These are phyloP conservation scores for Haplosporangium sp. DNA, from an alignment of 371 early-diverging fungal species.

Conservation along the genomic window DNA sequence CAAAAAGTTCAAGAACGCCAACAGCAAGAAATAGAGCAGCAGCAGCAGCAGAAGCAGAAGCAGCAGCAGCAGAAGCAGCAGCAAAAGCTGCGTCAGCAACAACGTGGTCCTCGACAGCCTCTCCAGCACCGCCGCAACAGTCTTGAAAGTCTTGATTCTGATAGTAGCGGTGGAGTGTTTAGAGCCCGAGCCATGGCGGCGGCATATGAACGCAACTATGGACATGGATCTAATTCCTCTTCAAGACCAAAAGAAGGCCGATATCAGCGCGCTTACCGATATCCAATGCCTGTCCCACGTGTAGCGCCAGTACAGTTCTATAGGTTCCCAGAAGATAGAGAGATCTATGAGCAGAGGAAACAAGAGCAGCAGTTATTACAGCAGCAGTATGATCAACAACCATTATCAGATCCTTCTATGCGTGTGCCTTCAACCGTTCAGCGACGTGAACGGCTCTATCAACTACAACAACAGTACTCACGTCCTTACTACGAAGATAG, in stretches of 20 bases:
- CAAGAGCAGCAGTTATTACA: conserved; percentile 12
- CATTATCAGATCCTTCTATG: background rate
- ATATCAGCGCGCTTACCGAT: conserved; percentile 31
- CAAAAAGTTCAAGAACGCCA: conserved; percentile 18
- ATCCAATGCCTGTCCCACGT: conserved; percentile 32
- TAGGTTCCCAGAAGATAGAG: conserved; percentile 41
- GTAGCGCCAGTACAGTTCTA: conserved; percentile 30
- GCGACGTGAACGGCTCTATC: conserved; percentile 8
- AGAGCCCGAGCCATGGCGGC: conserved; percentile 8
- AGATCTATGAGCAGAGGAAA: conserved; percentile 22
- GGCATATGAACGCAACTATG: conserved; percentile 24
- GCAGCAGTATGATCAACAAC: background rate
- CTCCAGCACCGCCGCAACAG: conserved; percentile 40
- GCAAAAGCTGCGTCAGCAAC: conserved; percentile 10
- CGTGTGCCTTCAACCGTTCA: background rate
- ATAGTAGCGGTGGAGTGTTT: conserved; percentile 21
- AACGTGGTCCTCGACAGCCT: background rate
- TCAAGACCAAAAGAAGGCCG: conserved; percentile 14
- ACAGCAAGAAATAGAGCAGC: conserved; percentile 13
- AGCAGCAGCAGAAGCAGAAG: conserved; percentile 8
- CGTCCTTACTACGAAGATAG: conserved; percentile 7
- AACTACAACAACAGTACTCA: background rate
- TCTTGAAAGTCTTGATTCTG: conserved; percentile 47
- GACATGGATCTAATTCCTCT: conserved; percentile 9
- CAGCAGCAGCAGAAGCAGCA: conserved; percentile 3